These are phyloP conservation scores for Bacterosira constricta DNA, from an alignment of 108 stramenopile species.

Conservation along the genomic window DNA sequence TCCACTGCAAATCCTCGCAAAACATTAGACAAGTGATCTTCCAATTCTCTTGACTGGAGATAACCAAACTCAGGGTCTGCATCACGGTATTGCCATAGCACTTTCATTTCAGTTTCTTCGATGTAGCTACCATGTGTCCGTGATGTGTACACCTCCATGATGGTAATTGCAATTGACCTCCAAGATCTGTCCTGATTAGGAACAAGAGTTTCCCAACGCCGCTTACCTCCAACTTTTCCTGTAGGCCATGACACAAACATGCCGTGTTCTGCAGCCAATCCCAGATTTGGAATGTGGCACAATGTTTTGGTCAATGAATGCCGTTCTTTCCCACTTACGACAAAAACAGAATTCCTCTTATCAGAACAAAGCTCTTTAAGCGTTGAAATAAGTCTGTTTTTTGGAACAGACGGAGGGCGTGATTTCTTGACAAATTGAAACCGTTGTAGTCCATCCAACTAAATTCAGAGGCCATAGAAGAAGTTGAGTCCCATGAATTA, in stretches of 20 bases:
- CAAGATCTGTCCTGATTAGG: conserved; percentile 89
- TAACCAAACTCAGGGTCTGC: conserved; percentile 98
- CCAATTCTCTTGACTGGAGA: conserved; percentile 93
- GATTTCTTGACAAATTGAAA: conserved; percentile 96
- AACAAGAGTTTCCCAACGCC: conserved; percentile 84
- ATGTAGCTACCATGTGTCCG: conserved; percentile 92
- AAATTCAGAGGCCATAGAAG: conserved; percentile 11
- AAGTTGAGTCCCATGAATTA: background rate
- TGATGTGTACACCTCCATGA: conserved; percentile 94
- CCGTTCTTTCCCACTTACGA: conserved; percentile 89
- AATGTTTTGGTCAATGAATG: conserved; percentile 82
- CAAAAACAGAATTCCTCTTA: conserved; percentile 87
- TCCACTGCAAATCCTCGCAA: conserved; percentile 91
- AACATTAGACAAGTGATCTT: conserved; percentile 94
- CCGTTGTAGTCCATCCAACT: conserved; percentile 74
- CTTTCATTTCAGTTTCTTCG: conserved; percentile 91
- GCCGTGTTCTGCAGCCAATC: conserved; percentile 92
- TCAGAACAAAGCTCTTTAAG: conserved; percentile 83
- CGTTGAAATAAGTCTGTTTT: conserved; percentile 67
- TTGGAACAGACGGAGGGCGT: conserved; percentile 70
- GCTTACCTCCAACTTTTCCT: conserved; percentile 57
- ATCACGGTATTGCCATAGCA: conserved; percentile 96
- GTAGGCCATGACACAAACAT: conserved; percentile 94
- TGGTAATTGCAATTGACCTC: conserved; percentile 82
- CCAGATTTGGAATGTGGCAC: conserved; percentile 79